phyloP scores from a whole-genome alignment of 306 rosid species.

The Castanea sativa region DNA sequence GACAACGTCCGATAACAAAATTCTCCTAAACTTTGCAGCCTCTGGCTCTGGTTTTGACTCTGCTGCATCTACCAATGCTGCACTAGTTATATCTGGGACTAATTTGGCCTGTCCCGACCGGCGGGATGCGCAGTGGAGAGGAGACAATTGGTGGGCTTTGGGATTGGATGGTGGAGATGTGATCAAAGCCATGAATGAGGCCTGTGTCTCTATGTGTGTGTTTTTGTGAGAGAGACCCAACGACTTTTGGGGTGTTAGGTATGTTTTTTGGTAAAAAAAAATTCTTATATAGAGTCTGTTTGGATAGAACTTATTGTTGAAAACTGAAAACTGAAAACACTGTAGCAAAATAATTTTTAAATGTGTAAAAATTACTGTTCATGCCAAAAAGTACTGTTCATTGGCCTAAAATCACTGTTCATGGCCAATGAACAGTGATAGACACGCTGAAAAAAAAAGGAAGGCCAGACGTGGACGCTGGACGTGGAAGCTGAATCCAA shows the following conservation, averaged over 20 bases:
- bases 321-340: too few relatives aligned
- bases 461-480: too few relatives aligned
- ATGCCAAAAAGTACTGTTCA: too few relatives aligned
- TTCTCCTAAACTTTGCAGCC: constrained; percentile 29
- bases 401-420: too few relatives aligned
- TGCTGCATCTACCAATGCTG: constrained; percentile 38
- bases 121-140: constrained; percentile 40
- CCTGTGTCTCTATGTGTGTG: background rate
- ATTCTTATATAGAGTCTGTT: too few relatives aligned
- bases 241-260: background rate
- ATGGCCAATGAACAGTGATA: too few relatives aligned
- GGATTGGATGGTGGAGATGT: constrained; percentile 49
- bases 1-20: constrained; percentile 70
- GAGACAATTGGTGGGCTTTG: constrained; percentile 32
- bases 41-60: constrained; percentile 26
- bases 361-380: too few relatives aligned
- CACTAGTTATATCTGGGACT: constrained; percentile 26
- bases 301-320: too few relatives aligned
- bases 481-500: too few relatives aligned
- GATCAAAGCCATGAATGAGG: constrained; percentile 53
- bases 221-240: background rate
- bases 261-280: background rate
- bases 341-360: too few relatives aligned
- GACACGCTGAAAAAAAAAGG: too few relatives aligned
- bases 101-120: constrained; percentile 18